A percentile compares a stretch with the other conserved stretches of the same genome.
phyloP scores from a whole-genome alignment of 169 alveolate species.

The Eimeria tenella region DNA sequence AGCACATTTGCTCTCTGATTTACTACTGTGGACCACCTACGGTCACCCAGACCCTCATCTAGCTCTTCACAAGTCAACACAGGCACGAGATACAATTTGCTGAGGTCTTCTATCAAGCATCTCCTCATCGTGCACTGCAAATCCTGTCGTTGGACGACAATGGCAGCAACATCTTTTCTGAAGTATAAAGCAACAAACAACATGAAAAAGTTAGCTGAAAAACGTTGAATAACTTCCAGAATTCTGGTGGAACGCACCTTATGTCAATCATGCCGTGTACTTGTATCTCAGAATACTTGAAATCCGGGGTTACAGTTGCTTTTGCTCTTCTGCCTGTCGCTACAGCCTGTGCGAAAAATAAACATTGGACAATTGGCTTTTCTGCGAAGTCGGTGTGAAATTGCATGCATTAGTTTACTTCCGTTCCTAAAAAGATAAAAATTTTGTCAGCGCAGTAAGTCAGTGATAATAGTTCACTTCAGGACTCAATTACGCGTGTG shows the following conservation, averaged over 20 bases:
- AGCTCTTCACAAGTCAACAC: slow-evolving; percentile 76
- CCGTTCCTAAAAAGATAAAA: too few species aligned
- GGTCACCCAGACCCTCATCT: slow-evolving; percentile 63
- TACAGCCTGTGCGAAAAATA: slow-evolving; percentile 34
- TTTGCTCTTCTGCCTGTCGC: slow-evolving; percentile 62
- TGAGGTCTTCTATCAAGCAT: neutral
- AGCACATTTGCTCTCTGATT: slow-evolving; percentile 66
- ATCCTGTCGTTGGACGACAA: slow-evolving; percentile 54
- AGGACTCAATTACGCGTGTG: neutral
- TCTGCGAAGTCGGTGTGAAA: neutral
- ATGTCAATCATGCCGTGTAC: slow-evolving; percentile 63
- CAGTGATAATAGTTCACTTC: neutral
- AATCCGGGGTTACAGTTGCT: slow-evolving; percentile 58
- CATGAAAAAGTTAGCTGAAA: neutral
- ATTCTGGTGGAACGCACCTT: slow-evolving; percentile 16
- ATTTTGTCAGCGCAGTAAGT: neutral
- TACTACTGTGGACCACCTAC: slow-evolving; percentile 73
- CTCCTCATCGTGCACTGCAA: neutral
- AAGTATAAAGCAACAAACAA: neutral
- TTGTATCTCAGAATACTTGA: slow-evolving; percentile 62
- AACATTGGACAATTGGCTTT: neutral
- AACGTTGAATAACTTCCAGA: neutral
- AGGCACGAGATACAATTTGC: slow-evolving; percentile 64
- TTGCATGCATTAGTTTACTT: too few species aligned
- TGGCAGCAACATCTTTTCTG: slow-evolving; percentile 71